These are phyloP conservation scores for Aethionema arabicum DNA, from an alignment of 345 rosid genomes.

Conservation along the genomic window DNA sequence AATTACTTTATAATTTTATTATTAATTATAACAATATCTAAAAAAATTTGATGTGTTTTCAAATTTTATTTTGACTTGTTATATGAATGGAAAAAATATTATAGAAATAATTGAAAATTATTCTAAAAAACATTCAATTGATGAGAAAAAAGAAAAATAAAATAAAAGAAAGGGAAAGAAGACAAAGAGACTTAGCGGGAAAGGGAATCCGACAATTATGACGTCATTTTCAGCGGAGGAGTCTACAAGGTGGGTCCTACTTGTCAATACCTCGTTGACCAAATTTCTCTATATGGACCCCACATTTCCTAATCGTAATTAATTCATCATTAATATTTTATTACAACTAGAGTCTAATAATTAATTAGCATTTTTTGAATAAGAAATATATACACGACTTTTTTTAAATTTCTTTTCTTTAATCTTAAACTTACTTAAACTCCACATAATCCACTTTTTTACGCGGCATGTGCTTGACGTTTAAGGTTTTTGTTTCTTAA, in stretches of 20 bases:
- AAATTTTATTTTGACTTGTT: not conserved
- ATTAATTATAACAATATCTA: not conserved
- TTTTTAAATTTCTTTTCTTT: too few relatives aligned
- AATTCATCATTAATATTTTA: conserved; percentile 1
- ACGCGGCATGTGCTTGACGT: too few relatives aligned
- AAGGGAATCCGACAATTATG: conserved; percentile 42
- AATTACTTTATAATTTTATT: not conserved
- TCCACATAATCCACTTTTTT: too few relatives aligned
- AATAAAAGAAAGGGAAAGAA: conserved; percentile 16
- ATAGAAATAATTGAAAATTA: not conserved
- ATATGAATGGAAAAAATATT: too few relatives aligned
- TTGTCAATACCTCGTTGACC: conserved; percentile 32
- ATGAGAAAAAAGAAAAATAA: not conserved
- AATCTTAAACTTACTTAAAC: too few relatives aligned
- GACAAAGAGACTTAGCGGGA: conserved; percentile 38
- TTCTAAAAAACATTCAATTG: not conserved
- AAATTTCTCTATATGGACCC: conserved; percentile 31
- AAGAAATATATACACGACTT: too few relatives aligned
- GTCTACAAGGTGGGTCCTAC: conserved; percentile 34
- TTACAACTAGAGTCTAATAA: not conserved
- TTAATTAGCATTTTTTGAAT: not conserved
- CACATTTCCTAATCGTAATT: conserved; percentile 14
- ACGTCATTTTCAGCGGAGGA: conserved; percentile 35
- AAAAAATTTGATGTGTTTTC: too few relatives aligned
- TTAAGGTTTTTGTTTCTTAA: too few relatives aligned